Conservation (phyloP, 805 yeast species). For the Peterozyma xylosa region DNA sequence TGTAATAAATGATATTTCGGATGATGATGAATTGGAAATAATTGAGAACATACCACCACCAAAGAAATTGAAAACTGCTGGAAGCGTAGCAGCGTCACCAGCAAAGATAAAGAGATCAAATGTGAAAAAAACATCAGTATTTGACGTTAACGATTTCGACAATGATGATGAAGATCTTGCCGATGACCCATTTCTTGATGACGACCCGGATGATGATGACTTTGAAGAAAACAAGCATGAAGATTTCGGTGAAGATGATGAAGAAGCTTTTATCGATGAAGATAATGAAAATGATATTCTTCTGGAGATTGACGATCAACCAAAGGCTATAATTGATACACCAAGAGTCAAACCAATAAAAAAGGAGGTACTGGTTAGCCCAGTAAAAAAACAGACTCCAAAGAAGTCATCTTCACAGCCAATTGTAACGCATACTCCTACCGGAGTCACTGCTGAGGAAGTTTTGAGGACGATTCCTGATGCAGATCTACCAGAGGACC, state of each 20-base stretch:
- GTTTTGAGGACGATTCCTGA: constrained; percentile 63
- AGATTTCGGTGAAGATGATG: constrained; percentile 11
- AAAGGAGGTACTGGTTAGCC: constrained; percentile 7
- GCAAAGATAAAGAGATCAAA: constrained; percentile 5
- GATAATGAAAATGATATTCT: constrained; percentile 2
- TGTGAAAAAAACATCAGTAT: constrained; percentile 1
- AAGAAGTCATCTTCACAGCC: constrained; percentile 1
- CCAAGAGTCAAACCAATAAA: constrained; percentile 7
- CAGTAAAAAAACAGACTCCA: constrained; percentile 4
- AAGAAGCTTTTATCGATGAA: not conserved
- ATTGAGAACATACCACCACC: too few species aligned
- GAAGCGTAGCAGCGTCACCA: not conserved
- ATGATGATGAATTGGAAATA: too few species aligned
- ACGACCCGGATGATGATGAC: constrained; percentile 15
- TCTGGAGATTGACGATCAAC: not conserved
- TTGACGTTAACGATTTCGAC: constrained; percentile 6
- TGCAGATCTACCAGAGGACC: constrained; percentile 56
- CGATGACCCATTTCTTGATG: constrained; percentile 16
- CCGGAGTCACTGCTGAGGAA: constrained; percentile 37
- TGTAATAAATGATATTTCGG: too few species aligned
- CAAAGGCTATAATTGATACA: not conserved
- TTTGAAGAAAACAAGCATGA: constrained; percentile 12
- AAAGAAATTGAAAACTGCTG: not conserved
- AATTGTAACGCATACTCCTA: not conserved
- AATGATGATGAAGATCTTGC: constrained; percentile 5